These are phyloP conservation scores for Pelargonium fulgidum DNA, from an alignment of 441 rosid genomes.

Conservation along the genomic window DNA sequence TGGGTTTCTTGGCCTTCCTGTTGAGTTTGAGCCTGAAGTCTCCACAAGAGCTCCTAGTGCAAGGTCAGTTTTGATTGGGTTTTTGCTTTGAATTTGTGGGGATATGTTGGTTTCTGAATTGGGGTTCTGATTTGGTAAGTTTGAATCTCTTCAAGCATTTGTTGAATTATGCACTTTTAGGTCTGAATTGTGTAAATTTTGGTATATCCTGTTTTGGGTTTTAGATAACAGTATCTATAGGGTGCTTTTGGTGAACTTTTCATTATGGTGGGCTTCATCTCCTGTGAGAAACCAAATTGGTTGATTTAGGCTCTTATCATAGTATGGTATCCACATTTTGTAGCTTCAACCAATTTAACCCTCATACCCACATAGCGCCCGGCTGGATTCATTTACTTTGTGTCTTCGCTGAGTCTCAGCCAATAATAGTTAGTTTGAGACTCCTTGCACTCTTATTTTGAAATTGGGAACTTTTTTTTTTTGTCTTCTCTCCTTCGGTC, in stretches of 20 bases:
- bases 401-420: too few species aligned
- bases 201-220: not conserved
- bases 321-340: too few species aligned
- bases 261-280: not conserved
- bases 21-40: conserved; percentile 78
- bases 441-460: not conserved
- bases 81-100: conserved; percentile 1
- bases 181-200: not conserved
- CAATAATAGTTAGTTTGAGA: too few species aligned
- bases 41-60: conserved; percentile 74
- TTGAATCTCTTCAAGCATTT: not conserved
- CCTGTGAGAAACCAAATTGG: too few species aligned
- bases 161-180: not conserved
- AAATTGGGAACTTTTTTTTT: not conserved
- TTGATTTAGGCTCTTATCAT: too few species aligned
- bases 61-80: conserved; percentile 36
- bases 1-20: conserved; percentile 91
- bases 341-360: too few species aligned
- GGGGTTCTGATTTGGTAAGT: conserved; percentile 1
- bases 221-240: not conserved
- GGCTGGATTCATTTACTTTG: too few species aligned
- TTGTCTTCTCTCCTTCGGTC: not conserved
- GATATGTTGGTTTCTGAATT: not conserved
- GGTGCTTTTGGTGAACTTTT: not conserved
- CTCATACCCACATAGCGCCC: too few species aligned